Conservation (phyloP, 2,329 filamentous ascomycete species). For the Penicillium rolfsii region DNA sequence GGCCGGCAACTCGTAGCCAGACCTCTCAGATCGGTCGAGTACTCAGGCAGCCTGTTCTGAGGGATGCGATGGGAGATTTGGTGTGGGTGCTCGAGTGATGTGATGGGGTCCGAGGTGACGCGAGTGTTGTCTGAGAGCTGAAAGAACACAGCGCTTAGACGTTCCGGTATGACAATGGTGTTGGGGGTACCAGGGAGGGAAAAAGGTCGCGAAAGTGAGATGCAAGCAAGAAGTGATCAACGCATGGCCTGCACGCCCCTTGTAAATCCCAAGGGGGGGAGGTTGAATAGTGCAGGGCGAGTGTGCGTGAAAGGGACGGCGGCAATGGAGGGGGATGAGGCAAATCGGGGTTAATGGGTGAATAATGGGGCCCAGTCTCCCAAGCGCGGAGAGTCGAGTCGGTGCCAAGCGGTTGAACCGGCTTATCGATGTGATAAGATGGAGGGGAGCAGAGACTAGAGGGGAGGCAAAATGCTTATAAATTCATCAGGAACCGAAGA, state of each 20-base stretch:
- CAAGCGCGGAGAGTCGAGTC: constrained; percentile 31
- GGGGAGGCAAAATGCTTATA: neutral
- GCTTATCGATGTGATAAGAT: constrained; percentile 32
- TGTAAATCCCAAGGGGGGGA: constrained; percentile 1
- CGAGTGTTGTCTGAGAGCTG: constrained; percentile 6
- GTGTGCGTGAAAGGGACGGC: constrained; percentile 19
- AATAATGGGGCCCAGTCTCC: constrained; percentile 20
- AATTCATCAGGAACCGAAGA: neutral
- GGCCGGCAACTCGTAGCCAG: constrained; percentile 3
- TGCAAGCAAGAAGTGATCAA: neutral
- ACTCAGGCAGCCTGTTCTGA: neutral
- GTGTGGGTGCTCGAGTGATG: neutral
- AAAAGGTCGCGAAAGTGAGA: neutral
- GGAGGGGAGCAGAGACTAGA: neutral
- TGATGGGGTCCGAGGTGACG: constrained; percentile 1
- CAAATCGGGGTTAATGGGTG: constrained; percentile 12
- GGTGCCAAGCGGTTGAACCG: constrained; percentile 20
- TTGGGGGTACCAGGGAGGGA: neutral
- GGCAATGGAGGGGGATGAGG: constrained; percentile 29
- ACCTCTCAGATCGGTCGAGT: neutral
- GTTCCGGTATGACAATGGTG: neutral
- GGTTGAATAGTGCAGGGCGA: constrained; percentile 14
- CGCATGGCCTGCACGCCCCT: constrained; percentile 9
- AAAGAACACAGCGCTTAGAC: constrained; percentile 3
- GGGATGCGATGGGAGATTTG: neutral